A percentile compares a stretch with the other conserved stretches of the same genome.
Evolutionary conservation across 2,329 filamentous ascomycete species (phyloP).

Genomic region (Aspergillus aculeatinus): DNA sequence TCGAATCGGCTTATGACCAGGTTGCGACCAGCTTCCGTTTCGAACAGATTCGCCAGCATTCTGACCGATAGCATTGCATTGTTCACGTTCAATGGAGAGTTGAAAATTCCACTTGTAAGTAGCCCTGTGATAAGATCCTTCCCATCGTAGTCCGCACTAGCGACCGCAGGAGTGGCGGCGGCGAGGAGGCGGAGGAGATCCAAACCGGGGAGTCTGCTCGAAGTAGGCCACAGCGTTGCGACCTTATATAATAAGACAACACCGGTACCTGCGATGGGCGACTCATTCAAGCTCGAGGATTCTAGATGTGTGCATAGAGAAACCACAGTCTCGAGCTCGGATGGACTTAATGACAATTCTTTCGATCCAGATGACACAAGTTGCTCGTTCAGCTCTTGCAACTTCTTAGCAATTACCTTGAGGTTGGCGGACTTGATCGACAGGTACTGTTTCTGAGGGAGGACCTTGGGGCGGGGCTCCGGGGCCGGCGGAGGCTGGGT

Average conservation of each 20-base stretch:
- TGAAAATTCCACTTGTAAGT: constrained; percentile 57
- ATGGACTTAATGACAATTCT: constrained; percentile 69
- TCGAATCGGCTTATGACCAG: constrained; percentile 61
- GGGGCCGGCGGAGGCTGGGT: constrained; percentile 30
- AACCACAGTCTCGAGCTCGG: constrained; percentile 64
- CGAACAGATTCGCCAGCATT: constrained; percentile 79
- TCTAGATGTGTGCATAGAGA: constrained; percentile 65
- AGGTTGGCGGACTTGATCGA: constrained; percentile 72
- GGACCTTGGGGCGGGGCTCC: constrained; percentile 54
- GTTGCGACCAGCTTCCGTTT: constrained; percentile 67
- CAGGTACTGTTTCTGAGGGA: constrained; percentile 79
- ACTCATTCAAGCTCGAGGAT: constrained; percentile 40
- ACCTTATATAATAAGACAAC: constrained; percentile 69
- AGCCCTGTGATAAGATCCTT: constrained; percentile 63
- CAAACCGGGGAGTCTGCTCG: constrained; percentile 76
- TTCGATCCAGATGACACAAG: constrained; percentile 71
- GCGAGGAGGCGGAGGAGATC: constrained; percentile 85
- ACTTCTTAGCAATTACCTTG: constrained; percentile 71
- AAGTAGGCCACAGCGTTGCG: constrained; percentile 74
- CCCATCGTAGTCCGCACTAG: constrained; percentile 56
- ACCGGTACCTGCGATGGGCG: constrained; percentile 52
- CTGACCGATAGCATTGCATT: constrained; percentile 85
- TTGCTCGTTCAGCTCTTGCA: constrained; percentile 67
- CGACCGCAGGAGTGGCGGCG: constrained; percentile 64
- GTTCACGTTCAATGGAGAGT: constrained; percentile 67